Base-by-base conservation (phyloP, 2,329 filamentous ascomycete species). In the Fusarium paranaense region DNA sequence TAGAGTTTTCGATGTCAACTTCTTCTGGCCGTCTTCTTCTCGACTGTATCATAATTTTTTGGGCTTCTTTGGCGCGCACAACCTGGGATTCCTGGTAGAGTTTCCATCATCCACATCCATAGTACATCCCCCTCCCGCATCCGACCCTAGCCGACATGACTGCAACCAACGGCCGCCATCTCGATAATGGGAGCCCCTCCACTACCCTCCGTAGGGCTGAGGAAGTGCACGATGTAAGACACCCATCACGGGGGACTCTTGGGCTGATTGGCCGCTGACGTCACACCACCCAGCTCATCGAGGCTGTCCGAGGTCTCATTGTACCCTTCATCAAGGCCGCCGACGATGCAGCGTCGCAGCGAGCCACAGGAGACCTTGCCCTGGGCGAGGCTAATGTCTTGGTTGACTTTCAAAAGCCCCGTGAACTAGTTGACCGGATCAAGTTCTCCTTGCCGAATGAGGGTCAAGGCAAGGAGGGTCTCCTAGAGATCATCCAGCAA, bases 251-350 rank as follows among this genome's bases (percentile, higher is more conserved):
- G 18, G 10, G 32, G 22, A 38, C 42, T 50, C 33, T 33, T 33
- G 27, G 54, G 22, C 52, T 67, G 65, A 75, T 75, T 71, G 68
- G 73, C 50, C 56, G 47, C 77, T 80, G 65, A 78, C 72, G 69
- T 35, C 72, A 35, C 67, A 63, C 37, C 22, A 35, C 47, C 25
- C 71, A 95, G 93, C 88, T 95, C 56, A 87, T 95, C 58, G 86
- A 88, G 64, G 89, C 92, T 5, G 89, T 95, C 58, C 89, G 92
- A 82, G 84, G 87, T 10, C 86, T 95, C 64, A 89, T 95, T 66
- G 84, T 95, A 22, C 91, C 92, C 0, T 95, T 93, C 81, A 90
- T 96, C 76, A 87, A 85, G 70, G 85, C 88, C n/a, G 92, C 93
- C 45, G 93, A 95, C 82, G 87, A 91, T 65, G 88, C 91, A 22